Percentiles rank a stretch among this genome's conserved stretches.
Conservation (phyloP, 345 rosid genomes). For the Populus deltoides region DNA sequence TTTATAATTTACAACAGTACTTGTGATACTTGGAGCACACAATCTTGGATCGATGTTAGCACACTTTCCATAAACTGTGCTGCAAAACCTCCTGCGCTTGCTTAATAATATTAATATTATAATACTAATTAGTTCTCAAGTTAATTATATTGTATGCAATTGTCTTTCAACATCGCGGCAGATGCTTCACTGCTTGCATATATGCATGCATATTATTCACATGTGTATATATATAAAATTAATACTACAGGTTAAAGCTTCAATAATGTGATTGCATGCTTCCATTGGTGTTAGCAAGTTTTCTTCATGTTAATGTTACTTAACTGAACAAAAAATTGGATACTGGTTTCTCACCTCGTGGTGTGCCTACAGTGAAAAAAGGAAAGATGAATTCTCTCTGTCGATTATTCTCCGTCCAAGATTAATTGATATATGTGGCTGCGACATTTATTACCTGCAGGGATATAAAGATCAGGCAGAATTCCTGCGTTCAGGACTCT, state of each 20-base stretch:
- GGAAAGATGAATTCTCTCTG: not conserved
- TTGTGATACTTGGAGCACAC: not conserved
- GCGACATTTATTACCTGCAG: slow-evolving; percentile 32
- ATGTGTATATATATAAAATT: not conserved
- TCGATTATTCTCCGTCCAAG: not conserved
- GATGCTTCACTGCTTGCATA: not conserved
- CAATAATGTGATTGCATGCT: not conserved
- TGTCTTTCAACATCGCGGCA: not conserved
- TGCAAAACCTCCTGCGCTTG: not conserved
- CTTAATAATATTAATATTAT: not conserved
- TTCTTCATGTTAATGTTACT: not conserved
- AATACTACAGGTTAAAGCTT: too few relatives aligned
- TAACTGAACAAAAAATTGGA: not conserved
- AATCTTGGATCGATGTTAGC: not conserved
- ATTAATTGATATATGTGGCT: not conserved
- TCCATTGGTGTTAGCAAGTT: not conserved
- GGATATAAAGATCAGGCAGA: slow-evolving; percentile 55
- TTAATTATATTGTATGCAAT: not conserved
- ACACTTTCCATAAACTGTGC: not conserved
- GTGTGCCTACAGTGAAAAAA: not conserved
- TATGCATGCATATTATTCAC: not conserved
- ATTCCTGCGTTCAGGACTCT: slow-evolving; percentile 55
- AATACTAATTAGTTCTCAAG: not conserved
- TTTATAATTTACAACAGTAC: too few relatives aligned
- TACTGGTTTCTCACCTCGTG: not conserved